Conservation (phyloP, 1,284 basidiomycete species). For the Rhizopogon parksii region DNA sequence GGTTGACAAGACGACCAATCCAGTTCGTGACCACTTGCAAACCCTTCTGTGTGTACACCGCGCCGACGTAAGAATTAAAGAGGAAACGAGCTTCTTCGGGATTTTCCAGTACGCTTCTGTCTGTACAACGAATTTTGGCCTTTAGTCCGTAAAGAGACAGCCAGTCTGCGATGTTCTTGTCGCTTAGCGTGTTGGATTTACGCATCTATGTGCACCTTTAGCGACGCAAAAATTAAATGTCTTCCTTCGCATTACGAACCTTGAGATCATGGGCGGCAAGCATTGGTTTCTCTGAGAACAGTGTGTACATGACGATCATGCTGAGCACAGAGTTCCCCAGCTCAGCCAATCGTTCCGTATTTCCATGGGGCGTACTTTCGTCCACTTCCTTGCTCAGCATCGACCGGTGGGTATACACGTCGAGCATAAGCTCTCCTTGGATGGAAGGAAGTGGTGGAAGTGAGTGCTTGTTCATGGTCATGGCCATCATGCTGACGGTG, state of each 20-base stretch:
- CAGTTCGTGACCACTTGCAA: conserved; percentile 35
- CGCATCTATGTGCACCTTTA: background rate
- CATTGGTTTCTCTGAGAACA: conserved; percentile 37
- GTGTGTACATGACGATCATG: conserved; percentile 37
- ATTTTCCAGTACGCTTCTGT: conserved; percentile 26
- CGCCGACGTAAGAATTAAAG: conserved; percentile 48
- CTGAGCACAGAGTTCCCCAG: conserved; percentile 40
- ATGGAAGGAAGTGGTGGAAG: conserved; percentile 38
- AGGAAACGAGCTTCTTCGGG: conserved; percentile 36
- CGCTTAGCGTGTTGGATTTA: background rate
- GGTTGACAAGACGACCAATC: conserved; percentile 44
- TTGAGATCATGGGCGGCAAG: conserved; percentile 33
- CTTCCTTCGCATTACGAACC: conserved; percentile 26
- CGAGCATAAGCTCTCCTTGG: conserved; percentile 45
- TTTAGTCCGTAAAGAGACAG: conserved; percentile 37
- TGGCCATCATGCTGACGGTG: background rate
- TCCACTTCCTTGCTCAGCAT: conserved; percentile 16
- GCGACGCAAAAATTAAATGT: background rate
- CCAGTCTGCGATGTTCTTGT: conserved; percentile 34
- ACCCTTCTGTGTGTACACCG: conserved; percentile 41
- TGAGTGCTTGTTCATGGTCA: conserved; percentile 7
- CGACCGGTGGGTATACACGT: conserved; percentile 42
- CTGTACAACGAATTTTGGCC: conserved; percentile 34
- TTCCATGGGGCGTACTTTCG: conserved; percentile 36
- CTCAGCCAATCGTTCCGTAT: conserved; percentile 40